Evolutionary conservation across 176 grass and related monocot species (phyloP), one percentile per base, ranked within the genome.

Genomic region (Cymbopogon citratus): DNA sequence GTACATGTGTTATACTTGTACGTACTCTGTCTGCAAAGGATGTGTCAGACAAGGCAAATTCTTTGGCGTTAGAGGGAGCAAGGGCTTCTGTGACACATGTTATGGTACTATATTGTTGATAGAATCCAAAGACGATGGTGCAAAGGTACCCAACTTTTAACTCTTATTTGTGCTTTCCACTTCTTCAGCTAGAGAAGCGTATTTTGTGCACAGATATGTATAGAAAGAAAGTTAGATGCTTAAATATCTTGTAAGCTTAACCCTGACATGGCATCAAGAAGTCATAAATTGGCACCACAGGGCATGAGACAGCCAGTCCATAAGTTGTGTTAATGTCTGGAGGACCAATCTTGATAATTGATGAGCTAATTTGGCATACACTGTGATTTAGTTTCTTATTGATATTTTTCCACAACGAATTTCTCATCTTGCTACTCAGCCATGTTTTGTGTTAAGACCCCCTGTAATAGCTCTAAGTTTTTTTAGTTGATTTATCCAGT

Each of bases 31-130:
- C 57, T 99, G 97, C 91, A 99, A 83, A 90, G 85, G 63, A 23
- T 99, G 97, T 77, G 29, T 99, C 64, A 90, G 69, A 72, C 44
- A 78, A 84, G 90, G 89, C 25, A 92, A 80, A 31, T 95, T 93
- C 83, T 96, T 99, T 88, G 85, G 85, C 88, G 97, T 96, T 62
- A 87, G 97, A 90, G 97, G 89, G 46, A 91, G 35, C 65, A 99
- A 91, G 70, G 97, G 97, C 18, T 99, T 99, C 66, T 99, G 97
- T 79, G 97, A 99, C 52, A 94, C 93, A 86, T 99, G 97, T 79
- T 99, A 85, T 87, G 63, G 66, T n/a, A 95, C 87, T 63, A 87
- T 96, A 83, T 80, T 87, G 66, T 46, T 99, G 80, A 96, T 99
- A 87, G 97, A 99, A 83, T 94, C 87, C 25, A 83, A 87, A 78